Percentiles rank a stretch among this genome's conserved stretches.
These are phyloP conservation scores for Phytophthora nicotianae DNA, from an alignment of 352 stramenopile species.

Conservation along the genomic window DNA sequence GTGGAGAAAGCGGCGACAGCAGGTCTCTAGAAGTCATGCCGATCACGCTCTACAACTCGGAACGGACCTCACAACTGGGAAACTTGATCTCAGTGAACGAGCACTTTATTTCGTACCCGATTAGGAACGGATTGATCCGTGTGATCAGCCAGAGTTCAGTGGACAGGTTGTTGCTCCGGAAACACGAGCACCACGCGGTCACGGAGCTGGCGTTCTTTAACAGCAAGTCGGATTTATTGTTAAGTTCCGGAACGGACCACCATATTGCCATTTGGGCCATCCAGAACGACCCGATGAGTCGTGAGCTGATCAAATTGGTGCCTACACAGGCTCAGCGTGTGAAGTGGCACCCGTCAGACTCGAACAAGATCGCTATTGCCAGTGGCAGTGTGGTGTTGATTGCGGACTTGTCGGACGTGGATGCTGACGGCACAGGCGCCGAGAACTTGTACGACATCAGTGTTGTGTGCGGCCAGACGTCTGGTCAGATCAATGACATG, in stretches of 20 bases:
- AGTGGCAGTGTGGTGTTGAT: conserved; percentile 72
- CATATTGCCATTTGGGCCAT: conserved; percentile 81
- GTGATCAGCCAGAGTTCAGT: conserved; percentile 84
- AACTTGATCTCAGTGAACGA: conserved; percentile 84
- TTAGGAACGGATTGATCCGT: conserved; percentile 84
- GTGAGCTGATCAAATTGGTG: conserved; percentile 70
- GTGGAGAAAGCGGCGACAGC: conserved; percentile 49
- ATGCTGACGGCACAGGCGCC: conserved; percentile 38
- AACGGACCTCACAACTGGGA: conserved; percentile 72
- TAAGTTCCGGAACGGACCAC: conserved; percentile 73
- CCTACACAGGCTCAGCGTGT: conserved; percentile 66
- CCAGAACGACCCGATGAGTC: conserved; percentile 66
- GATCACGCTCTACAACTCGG: conserved; percentile 83
- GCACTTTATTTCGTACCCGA: conserved; percentile 88
- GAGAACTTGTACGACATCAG: conserved; percentile 75
- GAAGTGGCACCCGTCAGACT: conserved; percentile 82
- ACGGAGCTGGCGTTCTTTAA: conserved; percentile 83
- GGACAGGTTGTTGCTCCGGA: conserved; percentile 70
- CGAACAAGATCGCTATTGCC: conserved; percentile 75
- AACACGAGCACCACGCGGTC: conserved; percentile 75
- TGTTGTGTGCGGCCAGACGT: conserved; percentile 70
- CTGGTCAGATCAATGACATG: conserved; percentile 78
- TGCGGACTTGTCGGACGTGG: conserved; percentile 57
- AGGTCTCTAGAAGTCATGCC: conserved; percentile 83
- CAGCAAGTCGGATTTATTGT: conserved; percentile 66